Base-by-base conservation (phyloP, 331 rosid species). In the Quercus phellos region DNA sequence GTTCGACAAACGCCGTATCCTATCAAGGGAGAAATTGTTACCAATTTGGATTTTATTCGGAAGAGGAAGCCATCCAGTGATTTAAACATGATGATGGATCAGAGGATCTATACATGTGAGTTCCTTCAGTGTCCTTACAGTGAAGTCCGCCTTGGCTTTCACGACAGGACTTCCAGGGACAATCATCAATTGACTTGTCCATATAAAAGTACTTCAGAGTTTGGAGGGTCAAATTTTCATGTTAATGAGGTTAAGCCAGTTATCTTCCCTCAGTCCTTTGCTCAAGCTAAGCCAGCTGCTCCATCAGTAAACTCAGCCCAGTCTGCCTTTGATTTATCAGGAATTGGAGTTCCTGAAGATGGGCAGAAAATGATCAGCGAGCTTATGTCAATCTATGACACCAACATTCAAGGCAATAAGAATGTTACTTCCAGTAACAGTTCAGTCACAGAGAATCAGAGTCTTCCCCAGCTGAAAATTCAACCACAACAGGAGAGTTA, bases 121-220 rank as follows among this genome's bases (percentile, higher is more conserved):
- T 80, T 85, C 69, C 83, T 78, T 66, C 88, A 84, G 61, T 94
- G 98, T 68, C 92, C 92, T 46, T 88, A 92, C 69, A 85, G 74
- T 18, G 91, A 94, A 72, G 26, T 30, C 51, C 91, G 85, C 46
- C 72, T 89, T 24, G 98, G 92, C 16, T 94, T 94, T 69, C 83
- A 53, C 1, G 94, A 94, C 77, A 82, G 92, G 73, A 68, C 87
- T 21, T 80, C 94, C 0, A 85, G 97, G 82, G 92, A 94, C 89
- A 92, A 94, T 38, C 98, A 94, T 81, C 98, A 92, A 66, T 54
- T 94, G 87, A 84, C 16, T 29, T 94, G 97, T 75, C 84, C 85
- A 1, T 84, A 84, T 22, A 67, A 86, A 66, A 76, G 27, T 70
- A 56, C 16, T 58, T 63, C 90, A 4, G 93, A 82, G 50, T 91